These are phyloP conservation scores for Lactifluus echinatus DNA, from an alignment of 768 basidiomycete genomes.

Conservation along the genomic window DNA sequence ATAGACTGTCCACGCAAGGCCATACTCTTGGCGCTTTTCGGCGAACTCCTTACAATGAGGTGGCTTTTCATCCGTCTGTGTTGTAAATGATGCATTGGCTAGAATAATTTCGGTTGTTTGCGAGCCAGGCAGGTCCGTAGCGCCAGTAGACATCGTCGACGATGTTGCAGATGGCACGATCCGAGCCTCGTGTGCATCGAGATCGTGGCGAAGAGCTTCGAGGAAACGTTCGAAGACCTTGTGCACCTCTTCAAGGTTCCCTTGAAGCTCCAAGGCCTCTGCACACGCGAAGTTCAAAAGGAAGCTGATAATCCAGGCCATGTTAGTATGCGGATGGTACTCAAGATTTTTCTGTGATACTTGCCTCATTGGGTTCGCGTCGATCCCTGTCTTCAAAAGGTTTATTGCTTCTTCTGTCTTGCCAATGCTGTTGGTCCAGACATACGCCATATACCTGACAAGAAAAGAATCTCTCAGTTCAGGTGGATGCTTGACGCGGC, in stretches of 20 bases:
- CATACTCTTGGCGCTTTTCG: constrained; percentile 61
- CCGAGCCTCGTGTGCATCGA: constrained; percentile 50
- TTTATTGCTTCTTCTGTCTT: constrained; percentile 74
- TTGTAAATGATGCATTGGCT: constrained; percentile 29
- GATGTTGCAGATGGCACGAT: constrained; percentile 31
- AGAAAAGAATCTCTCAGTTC: neutral
- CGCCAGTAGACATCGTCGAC: constrained; percentile 27
- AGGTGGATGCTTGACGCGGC: neutral
- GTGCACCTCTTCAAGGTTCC: constrained; percentile 62
- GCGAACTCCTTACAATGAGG: constrained; percentile 46
- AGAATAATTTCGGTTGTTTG: constrained; percentile 6
- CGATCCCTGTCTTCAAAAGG: constrained; percentile 76
- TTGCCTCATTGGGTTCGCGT: constrained; percentile 79
- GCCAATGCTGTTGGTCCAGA: constrained; percentile 66
- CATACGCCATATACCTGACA: constrained; percentile 82
- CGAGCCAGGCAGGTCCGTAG: neutral
- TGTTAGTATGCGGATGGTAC: neutral
- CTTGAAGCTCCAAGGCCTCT: constrained; percentile 59
- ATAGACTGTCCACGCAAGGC: constrained; percentile 79
- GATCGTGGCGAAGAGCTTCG: constrained; percentile 48
- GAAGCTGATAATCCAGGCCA: constrained; percentile 42
- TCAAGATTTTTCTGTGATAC: constrained; percentile 8
- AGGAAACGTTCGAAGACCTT: constrained; percentile 66
- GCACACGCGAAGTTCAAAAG: constrained; percentile 85
- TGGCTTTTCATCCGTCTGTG: constrained; percentile 44